Base-by-base conservation (phyloP, 2,329 filamentous ascomycete genomes). In the Fusarium praegraminearum region DNA sequence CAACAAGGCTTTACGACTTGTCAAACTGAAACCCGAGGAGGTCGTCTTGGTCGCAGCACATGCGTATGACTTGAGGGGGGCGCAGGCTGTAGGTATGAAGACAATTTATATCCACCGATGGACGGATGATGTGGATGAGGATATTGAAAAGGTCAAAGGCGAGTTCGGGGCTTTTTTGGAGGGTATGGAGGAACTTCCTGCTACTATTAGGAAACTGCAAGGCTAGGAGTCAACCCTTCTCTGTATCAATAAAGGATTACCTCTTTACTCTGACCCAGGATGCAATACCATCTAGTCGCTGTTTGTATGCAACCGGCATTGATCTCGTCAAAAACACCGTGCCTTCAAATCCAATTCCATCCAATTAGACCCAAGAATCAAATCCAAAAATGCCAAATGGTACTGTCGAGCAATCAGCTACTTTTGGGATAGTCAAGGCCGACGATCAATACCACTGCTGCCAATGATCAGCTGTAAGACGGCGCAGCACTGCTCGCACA, bases 1-100 rank as follows among this genome's bases (percentile, higher is more conserved):
- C 69, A 52, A 71, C 10, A 84, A 81, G 58, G 82, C 78, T 0
- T 67, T 87, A 54, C 72, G 81, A 13, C 73, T 87, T 5, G 76
- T 87, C 5, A 78, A 81, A 40, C 69, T 82, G 5, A 72, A 73
- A 24, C 78, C 85, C 0, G 80, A 85, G n/a, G 81, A 87, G 55
- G 82, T 81, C 20, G 80, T 85, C 12, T 79, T 85, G 81, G 83
- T 87, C 4, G 85, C 86, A 5, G 84, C 85, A 2, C 85, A 88
- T 78, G 83, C 83, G 4, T 87, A 85, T 70, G 86, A 88, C 73
- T 55, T 85, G 24, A 76, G 83, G 18, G 85, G 81, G 2, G 86
- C 84, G 16, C 82, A 82, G 69, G 70, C 71, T 1, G 76, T 80
- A 7, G 86, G 86, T 0, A 81, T 88, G 77, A 81, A 77, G 64